Evolutionary conservation across 441 rosid species (phyloP), one percentile per base, ranked within the genome.

Genomic region (Corymbia calophylla): DNA sequence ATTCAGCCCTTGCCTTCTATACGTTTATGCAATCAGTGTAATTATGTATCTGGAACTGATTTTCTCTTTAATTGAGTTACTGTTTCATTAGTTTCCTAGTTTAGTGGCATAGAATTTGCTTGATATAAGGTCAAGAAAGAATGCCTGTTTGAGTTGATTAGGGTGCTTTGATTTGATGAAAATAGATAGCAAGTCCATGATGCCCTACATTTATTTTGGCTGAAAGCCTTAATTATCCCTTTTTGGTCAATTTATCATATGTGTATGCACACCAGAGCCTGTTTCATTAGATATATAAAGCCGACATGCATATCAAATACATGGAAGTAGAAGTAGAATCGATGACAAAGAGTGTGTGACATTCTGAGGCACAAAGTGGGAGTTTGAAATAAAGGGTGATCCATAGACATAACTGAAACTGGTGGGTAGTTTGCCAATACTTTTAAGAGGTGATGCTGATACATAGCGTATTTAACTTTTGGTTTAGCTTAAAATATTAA

Each of bases 11-110:
- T n/a, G 44, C 77, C 44, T 8, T 39, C 44, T 8, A 1, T 31
- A 31, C 0, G 44, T 0, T 66, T 68, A 0, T 32, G 44, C 44
- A 8, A 12, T 44, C n/a, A 4, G 84, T 77, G 53, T 77, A 44
- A 77, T 77, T 44, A 25, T 23, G 53, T 77, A 44, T 47, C n/a
- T 12, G n/a, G 84, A 44, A 44, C 17, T 77, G 84, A 44, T 44
- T 12, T 23, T 77, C 1, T 77, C 84, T 11, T 44, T 25, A 25
- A 44, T 6, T 2, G 5, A 13, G 84, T 44, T 4, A 73, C 84
- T 6, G 84, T 73, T 73, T 73, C 51, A 0, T 73, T 29, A 73
- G 13, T 73, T 39, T 73, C 29, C 51, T 73, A 39, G 51, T 73
- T 12, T 73, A 44, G n/a, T 7, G 53, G 13, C 3, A 15, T 44